Evolutionary conservation across 164 flowering plant species (phyloP).

Genomic region (Vitis rupestris): DNA sequence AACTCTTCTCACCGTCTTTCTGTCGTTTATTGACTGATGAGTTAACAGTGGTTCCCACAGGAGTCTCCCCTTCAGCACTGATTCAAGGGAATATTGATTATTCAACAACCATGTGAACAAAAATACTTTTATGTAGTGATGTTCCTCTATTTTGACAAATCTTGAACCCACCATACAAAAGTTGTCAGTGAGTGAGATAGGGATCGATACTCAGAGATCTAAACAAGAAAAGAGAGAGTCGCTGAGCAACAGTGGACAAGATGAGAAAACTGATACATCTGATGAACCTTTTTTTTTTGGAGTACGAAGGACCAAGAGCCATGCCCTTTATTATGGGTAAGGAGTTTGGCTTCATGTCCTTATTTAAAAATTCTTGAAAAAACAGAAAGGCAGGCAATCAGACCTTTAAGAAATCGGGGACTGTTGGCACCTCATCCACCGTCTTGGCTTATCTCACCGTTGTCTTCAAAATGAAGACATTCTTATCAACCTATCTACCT

Average conservation of each 20-base stretch:
- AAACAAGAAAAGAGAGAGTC: no score
- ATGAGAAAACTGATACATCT: not conserved
- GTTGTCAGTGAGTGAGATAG: no score
- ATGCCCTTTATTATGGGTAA: constrained; percentile 41
- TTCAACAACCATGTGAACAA: no score
- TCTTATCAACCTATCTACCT: constrained; percentile 44
- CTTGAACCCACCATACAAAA: no score
- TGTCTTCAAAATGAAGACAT: constrained; percentile 56
- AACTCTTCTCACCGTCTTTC: no score
- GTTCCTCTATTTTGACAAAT: no score
- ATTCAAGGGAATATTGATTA: no score
- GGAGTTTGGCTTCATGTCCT: not conserved
- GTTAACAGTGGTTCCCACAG: no score
- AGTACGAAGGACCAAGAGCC: constrained; percentile 33
- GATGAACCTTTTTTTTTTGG: constrained; percentile 1
- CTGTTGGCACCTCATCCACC: constrained; percentile 55
- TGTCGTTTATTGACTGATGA: no score
- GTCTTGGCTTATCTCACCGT: constrained; percentile 56
- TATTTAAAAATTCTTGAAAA: not conserved
- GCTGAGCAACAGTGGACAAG: constrained; percentile 7
- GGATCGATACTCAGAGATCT: no score
- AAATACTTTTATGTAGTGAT: no score
- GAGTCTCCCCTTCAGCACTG: no score
- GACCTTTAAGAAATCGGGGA: constrained; percentile 76
- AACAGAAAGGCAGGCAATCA: constrained; percentile 57